Conservation (phyloP, 148 eudicot species). For the Arctostaphylos glauca region DNA sequence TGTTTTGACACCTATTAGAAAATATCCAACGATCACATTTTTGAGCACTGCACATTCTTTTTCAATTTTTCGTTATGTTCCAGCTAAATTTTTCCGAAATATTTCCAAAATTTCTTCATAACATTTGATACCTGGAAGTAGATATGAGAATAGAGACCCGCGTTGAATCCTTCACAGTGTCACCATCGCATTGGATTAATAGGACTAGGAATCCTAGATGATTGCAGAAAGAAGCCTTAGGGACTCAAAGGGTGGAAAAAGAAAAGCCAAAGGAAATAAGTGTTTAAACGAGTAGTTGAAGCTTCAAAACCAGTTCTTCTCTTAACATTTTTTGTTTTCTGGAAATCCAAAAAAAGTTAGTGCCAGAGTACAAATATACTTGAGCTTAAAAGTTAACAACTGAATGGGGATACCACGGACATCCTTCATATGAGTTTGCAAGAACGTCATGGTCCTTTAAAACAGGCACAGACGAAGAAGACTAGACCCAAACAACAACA, state of each 20-base stretch:
- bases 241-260: background rate
- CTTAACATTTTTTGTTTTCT: background rate
- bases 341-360: background rate
- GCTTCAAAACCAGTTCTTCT: background rate
- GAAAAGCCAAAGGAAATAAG: background rate
- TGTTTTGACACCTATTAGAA: background rate
- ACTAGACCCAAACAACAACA: background rate
- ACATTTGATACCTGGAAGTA: background rate
- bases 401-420: background rate
- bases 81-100: background rate
- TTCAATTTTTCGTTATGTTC: background rate
- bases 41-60: background rate
- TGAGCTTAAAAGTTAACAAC: background rate
- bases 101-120: background rate
- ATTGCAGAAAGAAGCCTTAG: background rate
- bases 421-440: background rate
- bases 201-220: background rate
- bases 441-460: conserved; percentile 5
- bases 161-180: background rate
- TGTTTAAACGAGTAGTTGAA: background rate
- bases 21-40: background rate
- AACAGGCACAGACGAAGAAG: background rate
- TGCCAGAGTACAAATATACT: background rate
- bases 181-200: background rate
- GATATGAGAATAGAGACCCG: too few species aligned